Base-by-base conservation (phyloP, 2,329 filamentous ascomycete genomes). In the Penicillium sp. region DNA sequence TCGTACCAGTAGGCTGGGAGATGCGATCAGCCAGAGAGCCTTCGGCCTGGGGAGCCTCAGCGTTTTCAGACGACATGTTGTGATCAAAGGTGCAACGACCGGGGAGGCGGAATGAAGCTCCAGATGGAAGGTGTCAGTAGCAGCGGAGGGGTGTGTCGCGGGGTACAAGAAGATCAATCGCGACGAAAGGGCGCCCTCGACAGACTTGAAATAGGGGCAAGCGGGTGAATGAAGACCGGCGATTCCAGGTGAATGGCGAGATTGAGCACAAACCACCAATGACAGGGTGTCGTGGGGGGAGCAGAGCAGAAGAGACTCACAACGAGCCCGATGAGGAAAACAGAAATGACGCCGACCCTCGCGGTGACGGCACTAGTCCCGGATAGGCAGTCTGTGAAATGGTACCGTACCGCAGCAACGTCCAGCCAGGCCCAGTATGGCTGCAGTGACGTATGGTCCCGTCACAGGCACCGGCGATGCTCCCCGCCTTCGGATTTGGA, bases 11-110 rank as follows among this genome's bases (percentile, higher is more conserved):
- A 16, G 70, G 64, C 41, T 68, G 67, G 26, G 71, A 65, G 47
- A 76, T 68, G 43, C 74, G 73, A 47, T 73, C 71, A 15, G 64
- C 72, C 34, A 77, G 63, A 20, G 72, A 72, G 26, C 62, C 63
- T 33, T 56, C 58, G n/a, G 54, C 44, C 27, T 57, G 45, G 16
- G 66, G 28, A 23, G 41, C 33, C 23, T 60, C 51, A 16, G 51
- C 36, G 11, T 50, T 48, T 39, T 70, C 66, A 14, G 65, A 60
- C 13, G 69, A 59, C 70, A 72, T 72, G 10, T 30, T 54, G 34
- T 19, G 14, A 27, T 14, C 10, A 29, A 25, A n/a, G 11, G 11
- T 27, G 5, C 21, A n/a, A 27, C 10, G 25, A n/a, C 10, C 14
- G 25, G 10, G 25, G 25, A 27, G 25, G 25, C n/a, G 27, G 17